phyloP scores from a whole-genome alignment of 768 basidiomycete genomes.

The Amanita phalloides region DNA sequence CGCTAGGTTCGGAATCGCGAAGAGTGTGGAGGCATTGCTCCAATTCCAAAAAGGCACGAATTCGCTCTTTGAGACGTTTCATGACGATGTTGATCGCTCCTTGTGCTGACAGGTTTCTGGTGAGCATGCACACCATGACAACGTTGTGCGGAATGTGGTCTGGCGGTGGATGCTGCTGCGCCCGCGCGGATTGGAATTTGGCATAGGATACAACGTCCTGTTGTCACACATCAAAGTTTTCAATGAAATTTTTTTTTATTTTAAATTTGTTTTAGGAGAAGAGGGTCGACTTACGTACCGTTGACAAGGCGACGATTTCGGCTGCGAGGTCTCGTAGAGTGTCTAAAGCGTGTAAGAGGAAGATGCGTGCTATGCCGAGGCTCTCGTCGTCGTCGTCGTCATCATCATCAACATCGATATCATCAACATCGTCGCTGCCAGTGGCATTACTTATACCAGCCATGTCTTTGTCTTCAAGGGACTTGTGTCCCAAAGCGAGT shows the following conservation, averaged over 20 bases:
- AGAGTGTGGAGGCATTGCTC: slow-evolving; percentile 14
- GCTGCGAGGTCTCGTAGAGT: slow-evolving; percentile 29
- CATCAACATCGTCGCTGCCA: background rate
- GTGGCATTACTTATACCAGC: too few species aligned
- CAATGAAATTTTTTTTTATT: background rate
- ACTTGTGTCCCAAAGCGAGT: slow-evolving; percentile 19
- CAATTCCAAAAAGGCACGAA: slow-evolving; percentile 21
- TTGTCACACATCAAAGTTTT: background rate
- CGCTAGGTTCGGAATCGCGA: slow-evolving; percentile 10
- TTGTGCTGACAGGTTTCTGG: slow-evolving; percentile 34
- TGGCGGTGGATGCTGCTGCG: slow-evolving; percentile 12
- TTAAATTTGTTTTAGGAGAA: too few species aligned
- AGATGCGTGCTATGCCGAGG: background rate
- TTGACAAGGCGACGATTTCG: slow-evolving; percentile 42
- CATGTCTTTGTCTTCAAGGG: slow-evolving; percentile 2
- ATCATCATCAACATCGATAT: slow-evolving; percentile 2
- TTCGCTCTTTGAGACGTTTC: slow-evolving; percentile 24
- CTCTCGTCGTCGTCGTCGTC: slow-evolving; percentile 11
- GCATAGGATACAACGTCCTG: slow-evolving; percentile 56
- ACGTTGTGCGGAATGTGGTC: slow-evolving; percentile 28
- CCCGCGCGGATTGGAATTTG: slow-evolving; percentile 21
- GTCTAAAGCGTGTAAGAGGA: slow-evolving; percentile 10
- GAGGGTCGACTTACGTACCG: slow-evolving; percentile 23
- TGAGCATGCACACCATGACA: slow-evolving; percentile 35
- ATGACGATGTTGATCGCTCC: slow-evolving; percentile 35